Conservation (phyloP, 1,284 basidiomycete genomes). For the Taiwanofungus camphoratus region DNA sequence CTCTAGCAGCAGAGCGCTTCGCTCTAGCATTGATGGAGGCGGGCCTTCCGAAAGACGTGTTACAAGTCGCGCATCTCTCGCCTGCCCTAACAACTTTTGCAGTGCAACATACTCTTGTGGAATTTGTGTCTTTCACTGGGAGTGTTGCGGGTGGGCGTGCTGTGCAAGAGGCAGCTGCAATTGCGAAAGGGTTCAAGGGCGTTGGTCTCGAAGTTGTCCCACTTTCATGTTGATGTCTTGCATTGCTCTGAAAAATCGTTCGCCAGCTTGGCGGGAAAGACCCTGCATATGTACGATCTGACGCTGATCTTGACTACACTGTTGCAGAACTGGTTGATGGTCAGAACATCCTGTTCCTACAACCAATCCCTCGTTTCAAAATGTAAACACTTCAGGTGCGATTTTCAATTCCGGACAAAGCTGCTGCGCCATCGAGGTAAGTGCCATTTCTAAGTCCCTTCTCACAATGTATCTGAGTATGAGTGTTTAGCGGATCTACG, state of each 20-base stretch:
- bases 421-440: constrained; percentile 79
- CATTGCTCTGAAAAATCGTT: background rate
- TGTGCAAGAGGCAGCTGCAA: constrained; percentile 57
- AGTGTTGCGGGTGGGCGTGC: constrained; percentile 67
- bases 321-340: constrained; percentile 89
- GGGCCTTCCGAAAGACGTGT: constrained; percentile 71
- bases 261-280: constrained; percentile 91
- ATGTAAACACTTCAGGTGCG: constrained; percentile 71
- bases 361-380: too few species aligned
- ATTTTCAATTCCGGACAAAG: constrained; percentile 96
- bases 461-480: background rate
- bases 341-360: too few species aligned
- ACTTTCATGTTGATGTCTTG: background rate
- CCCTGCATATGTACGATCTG: constrained; percentile 86
- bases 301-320: constrained; percentile 82
- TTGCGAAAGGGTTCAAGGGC: constrained; percentile 72
- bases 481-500: constrained; percentile 77
- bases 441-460: constrained; percentile 13
- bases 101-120: constrained; percentile 62
- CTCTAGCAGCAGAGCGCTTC: constrained; percentile 81
- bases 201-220: constrained; percentile 65
- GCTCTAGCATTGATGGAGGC: constrained; percentile 62
- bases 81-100: constrained; percentile 60
- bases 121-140: constrained; percentile 90
- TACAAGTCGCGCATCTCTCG: constrained; percentile 79